Base-by-base conservation (phyloP, 768 basidiomycete genomes). In the Lentinula raphanica region DNA sequence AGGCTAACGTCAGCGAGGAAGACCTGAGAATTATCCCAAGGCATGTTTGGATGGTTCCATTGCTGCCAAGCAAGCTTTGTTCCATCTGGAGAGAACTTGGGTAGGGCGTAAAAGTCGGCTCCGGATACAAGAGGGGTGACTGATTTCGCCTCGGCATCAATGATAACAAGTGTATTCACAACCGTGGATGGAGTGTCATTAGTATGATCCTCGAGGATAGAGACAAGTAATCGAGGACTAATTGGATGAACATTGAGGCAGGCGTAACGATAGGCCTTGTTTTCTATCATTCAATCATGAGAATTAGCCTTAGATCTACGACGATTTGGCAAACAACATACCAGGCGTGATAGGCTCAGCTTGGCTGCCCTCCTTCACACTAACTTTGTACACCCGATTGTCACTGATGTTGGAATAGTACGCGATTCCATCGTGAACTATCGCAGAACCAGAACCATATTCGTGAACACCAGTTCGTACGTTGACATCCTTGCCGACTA, bases 151-250 rank as follows among this genome's bases (percentile, higher is more conserved):
- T 62, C 58, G 0, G 77, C 76, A 67, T 87, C 73, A 63, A 92
- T 78, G 54, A 85, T 64, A 53, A 76, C 76, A 32, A 93, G 79
- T 0, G 76, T 76, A 58, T 79, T 91, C 27, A 80, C 73, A 19
- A 88, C 76, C 23, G 77, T 65, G 3, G 80, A 66, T 0, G 86
- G 83, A 2, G 64, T 69, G 39, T 76, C 78, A 42, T 70, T 65
- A 0, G 85, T 88, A 69, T 90, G 88, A 62, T 92, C 88, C 65
- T 93, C 90, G 25, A 85, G 72, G 42, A 91, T 68, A 1, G 85
- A 77, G 1, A 86, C 78, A 5, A 91, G 65, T 19, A 90, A 70
- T 59, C 82, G 72, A 2, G 77, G 69, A 5, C 79, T 71, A 1
- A 64, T 63, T 0, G 87, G 88, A 59, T 87, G 82, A 1, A 83